These are phyloP conservation scores for Filosporella fistucella DNA, from an alignment of 495 filamentous ascomycete species.

Conservation along the genomic window DNA sequence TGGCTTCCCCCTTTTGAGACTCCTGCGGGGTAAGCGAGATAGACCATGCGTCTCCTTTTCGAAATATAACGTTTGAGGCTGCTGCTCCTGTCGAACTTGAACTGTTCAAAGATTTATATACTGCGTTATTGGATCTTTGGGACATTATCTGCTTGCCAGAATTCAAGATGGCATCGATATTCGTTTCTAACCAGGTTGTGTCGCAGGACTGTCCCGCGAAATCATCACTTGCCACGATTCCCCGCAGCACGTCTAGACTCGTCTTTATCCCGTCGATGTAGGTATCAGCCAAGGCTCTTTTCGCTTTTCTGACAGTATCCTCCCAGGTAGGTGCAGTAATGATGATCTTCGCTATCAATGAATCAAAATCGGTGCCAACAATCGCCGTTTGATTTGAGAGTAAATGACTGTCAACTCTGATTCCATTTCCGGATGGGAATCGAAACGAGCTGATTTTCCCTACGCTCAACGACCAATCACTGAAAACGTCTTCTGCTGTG, in stretches of 20 bases:
- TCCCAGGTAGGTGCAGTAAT: slow-evolving; percentile 49
- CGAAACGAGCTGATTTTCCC: slow-evolving; percentile 49
- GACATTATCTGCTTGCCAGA: slow-evolving; percentile 26
- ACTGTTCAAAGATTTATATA: neutral
- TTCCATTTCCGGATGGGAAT: slow-evolving; percentile 50
- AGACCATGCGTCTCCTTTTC: slow-evolving; percentile 54
- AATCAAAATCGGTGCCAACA: slow-evolving; percentile 54
- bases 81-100: neutral
- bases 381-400: slow-evolving; percentile 32
- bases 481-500: slow-evolving; percentile 51
- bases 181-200: slow-evolving; percentile 53
- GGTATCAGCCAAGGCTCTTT: slow-evolving; percentile 49
- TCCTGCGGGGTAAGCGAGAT: slow-evolving; percentile 39
- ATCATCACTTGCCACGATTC: slow-evolving; percentile 43
- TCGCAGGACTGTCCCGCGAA: slow-evolving; percentile 42
- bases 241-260: slow-evolving; percentile 47
- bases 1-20: slow-evolving; percentile 8
- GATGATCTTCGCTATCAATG: slow-evolving; percentile 57
- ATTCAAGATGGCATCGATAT: slow-evolving; percentile 35
- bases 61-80: slow-evolving; percentile 39
- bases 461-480: slow-evolving; percentile 50
- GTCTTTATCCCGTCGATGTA: slow-evolving; percentile 50
- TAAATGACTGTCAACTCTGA: slow-evolving; percentile 53
- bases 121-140: neutral
- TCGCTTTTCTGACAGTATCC: slow-evolving; percentile 44